These are phyloP conservation scores for Yamadazyma diddensiae DNA, from an alignment of 1,139 yeast genomes.

Conservation along the genomic window DNA sequence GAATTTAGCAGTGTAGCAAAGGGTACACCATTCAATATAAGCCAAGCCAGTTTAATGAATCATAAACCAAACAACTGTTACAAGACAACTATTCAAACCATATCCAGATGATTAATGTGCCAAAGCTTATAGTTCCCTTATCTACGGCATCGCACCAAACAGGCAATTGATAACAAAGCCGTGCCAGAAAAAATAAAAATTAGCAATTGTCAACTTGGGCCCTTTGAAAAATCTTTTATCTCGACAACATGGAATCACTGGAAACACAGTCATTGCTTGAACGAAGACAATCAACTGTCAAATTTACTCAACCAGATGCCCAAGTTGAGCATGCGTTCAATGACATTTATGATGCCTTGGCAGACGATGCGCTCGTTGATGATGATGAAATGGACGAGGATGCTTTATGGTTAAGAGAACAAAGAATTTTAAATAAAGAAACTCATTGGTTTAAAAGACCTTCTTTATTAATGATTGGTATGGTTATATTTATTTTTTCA, in stretches of 20 bases:
- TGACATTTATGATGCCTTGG: slow-evolving; percentile 29
- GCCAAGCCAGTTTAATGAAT: too few species aligned
- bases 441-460: slow-evolving; percentile 37
- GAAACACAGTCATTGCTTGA: slow-evolving; percentile 1
- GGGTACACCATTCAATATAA: too few species aligned
- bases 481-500: slow-evolving; percentile 23
- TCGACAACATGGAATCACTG: too few species aligned
- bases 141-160: not conserved
- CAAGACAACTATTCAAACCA: too few species aligned
- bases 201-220: too few species aligned
- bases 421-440: slow-evolving; percentile 26
- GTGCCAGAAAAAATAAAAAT: not conserved
- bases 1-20: too few species aligned
- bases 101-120: too few species aligned
- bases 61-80: too few species aligned
- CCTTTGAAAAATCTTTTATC: too few species aligned
- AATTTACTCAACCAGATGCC: slow-evolving; percentile 11
- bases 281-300: slow-evolving; percentile 3
- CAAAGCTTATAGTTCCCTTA: too few species aligned
- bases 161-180: not conserved
- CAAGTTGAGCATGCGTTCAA: slow-evolving; percentile 25
- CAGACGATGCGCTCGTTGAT: slow-evolving; percentile 20
- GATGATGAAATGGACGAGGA: slow-evolving; percentile 35
- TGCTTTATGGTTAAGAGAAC: slow-evolving; percentile 38
- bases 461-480: slow-evolving; percentile 27